A percentile compares a stretch with the other conserved stretches of the same genome.
phyloP scores from a whole-genome alignment of 2,329 filamentous ascomycete species.

The Verticillium isaacii region DNA sequence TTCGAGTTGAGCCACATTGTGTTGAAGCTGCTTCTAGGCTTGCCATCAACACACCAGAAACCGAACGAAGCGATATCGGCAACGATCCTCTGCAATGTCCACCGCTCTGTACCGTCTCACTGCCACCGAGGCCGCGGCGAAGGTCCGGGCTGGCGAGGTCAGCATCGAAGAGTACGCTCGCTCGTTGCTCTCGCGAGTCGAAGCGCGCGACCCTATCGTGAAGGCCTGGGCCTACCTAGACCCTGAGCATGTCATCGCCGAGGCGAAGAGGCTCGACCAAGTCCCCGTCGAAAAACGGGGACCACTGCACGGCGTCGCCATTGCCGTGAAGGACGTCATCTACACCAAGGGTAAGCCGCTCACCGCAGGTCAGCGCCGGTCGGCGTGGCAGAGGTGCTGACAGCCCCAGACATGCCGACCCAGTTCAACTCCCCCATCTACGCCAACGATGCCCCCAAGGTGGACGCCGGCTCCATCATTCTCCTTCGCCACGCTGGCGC shows the following conservation, averaged over 20 bases:
- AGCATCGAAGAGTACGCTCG: constrained; percentile 44
- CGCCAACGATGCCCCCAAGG: constrained; percentile 31
- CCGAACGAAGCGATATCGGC: not conserved
- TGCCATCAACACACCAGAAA: no score
- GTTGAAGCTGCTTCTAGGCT: no score
- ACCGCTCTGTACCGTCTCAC: constrained; percentile 21
- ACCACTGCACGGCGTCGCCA: constrained; percentile 50
- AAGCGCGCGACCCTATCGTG: constrained; percentile 36
- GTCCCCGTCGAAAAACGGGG: constrained; percentile 43
- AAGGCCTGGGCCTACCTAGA: constrained; percentile 47
- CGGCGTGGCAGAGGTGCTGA: not conserved
- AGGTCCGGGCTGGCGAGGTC: constrained; percentile 32
- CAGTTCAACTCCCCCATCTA: constrained; percentile 52
- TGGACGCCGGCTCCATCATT: constrained; percentile 49
- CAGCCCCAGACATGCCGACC: constrained; percentile 48
- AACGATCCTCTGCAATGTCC: not conserved
- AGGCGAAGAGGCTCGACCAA: constrained; percentile 45
- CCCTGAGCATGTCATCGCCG: constrained; percentile 38
- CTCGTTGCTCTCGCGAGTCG: constrained; percentile 40
- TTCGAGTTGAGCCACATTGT: not conserved
- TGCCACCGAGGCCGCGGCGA: constrained; percentile 33
- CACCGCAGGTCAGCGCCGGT: not conserved
- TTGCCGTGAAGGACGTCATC: constrained; percentile 59
- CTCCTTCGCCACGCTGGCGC: constrained; percentile 51
- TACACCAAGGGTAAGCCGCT: constrained; percentile 40